Evolutionary conservation across 306 rosid genomes (phyloP).

Genomic region (Herpetospermum pedunculosum): DNA sequence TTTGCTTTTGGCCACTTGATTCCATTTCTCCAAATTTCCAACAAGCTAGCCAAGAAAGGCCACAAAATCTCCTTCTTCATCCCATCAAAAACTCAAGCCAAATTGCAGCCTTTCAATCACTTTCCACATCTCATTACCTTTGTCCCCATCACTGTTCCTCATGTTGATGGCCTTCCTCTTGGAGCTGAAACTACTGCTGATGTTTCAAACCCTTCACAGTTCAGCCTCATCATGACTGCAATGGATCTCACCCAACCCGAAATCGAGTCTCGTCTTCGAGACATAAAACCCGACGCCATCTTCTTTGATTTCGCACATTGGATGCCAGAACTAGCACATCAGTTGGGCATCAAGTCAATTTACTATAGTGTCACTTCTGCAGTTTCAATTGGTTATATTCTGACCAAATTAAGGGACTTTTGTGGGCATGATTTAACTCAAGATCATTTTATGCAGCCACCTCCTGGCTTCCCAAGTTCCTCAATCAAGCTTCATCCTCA

Average conservation of each 20-base stretch:
- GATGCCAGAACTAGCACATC: conserved; percentile 37
- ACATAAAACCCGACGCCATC: conserved; percentile 34
- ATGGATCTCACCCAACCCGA: conserved; percentile 50
- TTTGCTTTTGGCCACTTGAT: conserved; percentile 62
- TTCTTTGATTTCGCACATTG: conserved; percentile 46
- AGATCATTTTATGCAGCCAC: conserved; percentile 19
- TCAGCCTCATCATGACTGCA: conserved; percentile 34
- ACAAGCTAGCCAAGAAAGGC: conserved; percentile 56
- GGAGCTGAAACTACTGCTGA: conserved; percentile 58
- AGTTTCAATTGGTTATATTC: conserved; percentile 27
- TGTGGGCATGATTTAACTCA: conserved; percentile 12
- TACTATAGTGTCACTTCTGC: conserved; percentile 19
- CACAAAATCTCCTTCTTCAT: conserved; percentile 46
- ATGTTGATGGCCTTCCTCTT: conserved; percentile 41
- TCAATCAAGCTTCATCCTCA: conserved; percentile 27
- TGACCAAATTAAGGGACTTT: conserved; percentile 25
- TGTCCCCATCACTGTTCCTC: conserved; percentile 43
- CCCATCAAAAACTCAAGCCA: conserved; percentile 29
- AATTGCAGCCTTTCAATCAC: conserved; percentile 39
- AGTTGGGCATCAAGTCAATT: conserved; percentile 29
- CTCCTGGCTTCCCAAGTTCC: conserved; percentile 31
- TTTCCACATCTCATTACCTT: conserved; percentile 45
- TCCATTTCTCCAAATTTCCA: conserved; percentile 43
- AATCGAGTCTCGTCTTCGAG: conserved; percentile 13
- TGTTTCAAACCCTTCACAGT: conserved; percentile 20